Conservation (phyloP, 2,329 filamentous ascomycete genomes). For the Parasarocladium wereldwijsianum region DNA sequence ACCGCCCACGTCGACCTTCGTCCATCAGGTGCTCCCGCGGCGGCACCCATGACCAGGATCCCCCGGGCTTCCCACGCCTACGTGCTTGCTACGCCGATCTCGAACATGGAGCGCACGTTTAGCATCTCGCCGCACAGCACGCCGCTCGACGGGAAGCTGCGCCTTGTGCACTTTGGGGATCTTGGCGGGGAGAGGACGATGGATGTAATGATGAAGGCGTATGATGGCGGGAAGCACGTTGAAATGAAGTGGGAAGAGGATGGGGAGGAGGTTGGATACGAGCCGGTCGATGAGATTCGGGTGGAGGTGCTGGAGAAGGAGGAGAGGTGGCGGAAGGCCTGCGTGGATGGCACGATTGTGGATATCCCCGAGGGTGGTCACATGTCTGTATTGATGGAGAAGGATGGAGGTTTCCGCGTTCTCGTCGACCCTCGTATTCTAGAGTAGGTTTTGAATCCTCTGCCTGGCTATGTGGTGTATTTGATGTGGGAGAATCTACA, state of each 20-base stretch:
- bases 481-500: no score
- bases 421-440: constrained; percentile 22
- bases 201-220: constrained; percentile 59
- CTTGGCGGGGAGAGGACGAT: constrained; percentile 52
- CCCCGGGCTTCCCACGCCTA: constrained; percentile 51
- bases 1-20: constrained; percentile 24
- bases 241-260: constrained; percentile 29
- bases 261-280: constrained; percentile 55
- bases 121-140: constrained; percentile 60
- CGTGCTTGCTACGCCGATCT: constrained; percentile 60
- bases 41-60: constrained; percentile 10
- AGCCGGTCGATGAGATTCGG: constrained; percentile 49
- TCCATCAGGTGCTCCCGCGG: background rate
- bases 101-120: constrained; percentile 69
- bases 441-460: constrained; percentile 3
- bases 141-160: constrained; percentile 56
- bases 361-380: constrained; percentile 55
- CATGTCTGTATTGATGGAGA: constrained; percentile 47
- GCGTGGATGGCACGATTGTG: constrained; percentile 84
- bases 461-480: background rate
- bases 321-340: constrained; percentile 68
- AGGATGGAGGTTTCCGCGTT: constrained; percentile 25
- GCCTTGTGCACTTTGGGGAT: constrained; percentile 62
- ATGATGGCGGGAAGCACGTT: constrained; percentile 41
- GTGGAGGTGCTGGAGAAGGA: constrained; percentile 55